Evolutionary conservation across 495 filamentous ascomycete species (phyloP), one percentile per base, ranked within the genome.

Genomic region (Penicillium flavigenum): DNA sequence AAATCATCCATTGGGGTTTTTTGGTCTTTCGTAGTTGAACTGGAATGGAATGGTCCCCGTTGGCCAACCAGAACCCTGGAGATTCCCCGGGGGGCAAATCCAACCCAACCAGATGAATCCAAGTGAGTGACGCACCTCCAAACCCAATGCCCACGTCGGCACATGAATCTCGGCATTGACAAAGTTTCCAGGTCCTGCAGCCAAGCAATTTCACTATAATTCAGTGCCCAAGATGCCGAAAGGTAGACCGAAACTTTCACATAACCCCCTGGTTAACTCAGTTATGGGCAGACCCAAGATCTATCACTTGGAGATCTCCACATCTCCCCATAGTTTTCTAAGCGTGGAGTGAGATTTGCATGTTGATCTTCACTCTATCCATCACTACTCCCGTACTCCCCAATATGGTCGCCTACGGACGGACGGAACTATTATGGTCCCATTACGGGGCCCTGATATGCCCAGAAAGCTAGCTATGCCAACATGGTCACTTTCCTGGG

Each of bases 381-480:
- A 47, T 55, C 51, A 24, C 17, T 27, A 4, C 14, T 26, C 7
- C 12, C 5, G 17, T 26, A 54, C 11, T 34, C 31, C 3, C 16
- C 12, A 17, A 39, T n/a, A n/a, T 44, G 51, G 32, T 53, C 17
- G 24, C 44, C 38, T 44, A 43, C 51, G 53, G 53, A 38, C 53
- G 44, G 7, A 55, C 22, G 53, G 43, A 47, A 27, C 29, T 39
- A 16, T 29, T 19, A 12, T 47, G 8, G 41, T 26, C 11, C 52
- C 31, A 36, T 19, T 36, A 16, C n/a, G 4, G 19, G 8, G 22
- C 3, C 5, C n/a, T 2, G 2, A 6, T 20, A 46, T 12, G 36
- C 16, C 12, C 3, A 16, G 27, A 32, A 32, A 32, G 27, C 46
- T 29, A 39, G 36, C 16, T 8, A 39, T 39, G 36, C 36, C n/a